Conservation (phyloP, 768 basidiomycete genomes). For the Boletus pseudopeckii region DNA sequence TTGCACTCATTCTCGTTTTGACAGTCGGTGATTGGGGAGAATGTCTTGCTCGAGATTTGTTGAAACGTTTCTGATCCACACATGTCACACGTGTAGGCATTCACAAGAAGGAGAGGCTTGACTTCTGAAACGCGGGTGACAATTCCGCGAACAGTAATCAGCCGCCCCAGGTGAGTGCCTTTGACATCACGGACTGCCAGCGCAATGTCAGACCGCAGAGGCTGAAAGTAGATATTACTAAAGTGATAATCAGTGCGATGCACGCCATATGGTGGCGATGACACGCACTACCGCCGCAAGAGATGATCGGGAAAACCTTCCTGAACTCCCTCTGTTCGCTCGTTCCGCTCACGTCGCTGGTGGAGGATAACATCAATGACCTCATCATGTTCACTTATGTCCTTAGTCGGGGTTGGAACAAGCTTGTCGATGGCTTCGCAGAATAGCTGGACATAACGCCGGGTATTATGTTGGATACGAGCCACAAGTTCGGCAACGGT, state of each 20-base stretch:
- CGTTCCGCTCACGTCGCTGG: conserved; percentile 87
- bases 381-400: conserved; percentile 88
- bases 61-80: conserved; percentile 99
- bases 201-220: conserved; percentile 68
- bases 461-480: conserved; percentile 79
- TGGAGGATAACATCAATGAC: conserved; percentile 96
- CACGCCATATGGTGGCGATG: neutral
- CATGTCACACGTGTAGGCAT: conserved; percentile 97
- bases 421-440: conserved; percentile 86
- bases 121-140: conserved; percentile 99
- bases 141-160: conserved; percentile 96
- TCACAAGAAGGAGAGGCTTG: conserved; percentile 94
- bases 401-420: conserved; percentile 84
- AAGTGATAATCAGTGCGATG: conserved; percentile 13
- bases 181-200: conserved; percentile 92
- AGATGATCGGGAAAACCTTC: conserved; percentile 88
- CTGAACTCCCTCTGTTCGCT: conserved; percentile 68
- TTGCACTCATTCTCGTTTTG: conserved; percentile 82
- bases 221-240: conserved; percentile 94
- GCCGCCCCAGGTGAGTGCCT: conserved; percentile 79
- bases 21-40: conserved; percentile 86
- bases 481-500: conserved; percentile 70
- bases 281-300: conserved; percentile 88
- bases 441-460: conserved; percentile 88
- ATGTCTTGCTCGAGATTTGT: conserved; percentile 89